Base-by-base conservation (phyloP, 257 asterid genomes). In the Solanum virginianum region DNA sequence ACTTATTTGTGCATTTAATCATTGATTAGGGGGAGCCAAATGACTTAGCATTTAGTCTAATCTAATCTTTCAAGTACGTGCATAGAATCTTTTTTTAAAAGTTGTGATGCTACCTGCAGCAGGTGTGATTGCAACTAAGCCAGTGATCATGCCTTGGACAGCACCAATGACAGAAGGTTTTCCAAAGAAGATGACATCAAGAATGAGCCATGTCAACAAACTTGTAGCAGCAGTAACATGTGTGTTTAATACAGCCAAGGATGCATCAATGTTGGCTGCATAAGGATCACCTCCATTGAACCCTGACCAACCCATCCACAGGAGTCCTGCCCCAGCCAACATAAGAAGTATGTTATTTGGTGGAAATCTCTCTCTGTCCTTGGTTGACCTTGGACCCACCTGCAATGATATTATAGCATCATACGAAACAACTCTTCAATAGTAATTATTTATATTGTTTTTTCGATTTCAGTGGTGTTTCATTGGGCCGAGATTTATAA, bases 241-340 rank as follows among this genome's bases (percentile, higher is more conserved):
- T 10, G 97, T 93, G 91, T 93, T 93, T 4, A 93, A 22, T 49
- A 91, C 92, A 10, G 97, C 97, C 88, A 93, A 86, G 6, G 95
- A 88, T 20, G 95, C 95, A 85, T 93, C 97, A 4, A 88, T 71
- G 17, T 41, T 90, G 20, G 93, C 95, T 6, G 90, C 93, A 49
- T 93, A 93, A 17, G 97, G 97, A 86, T 93, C 95, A 20, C 97
- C 97, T 1, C 97, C 97, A 22, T 93, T 93, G 90, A 93, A 93
- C 16, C 95, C 97, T 0, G 94, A 90, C 95, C 97, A 93, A 0
- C 95, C 97, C 97, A 93, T 93, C 97, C 97, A 93, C 0, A 93
- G 87, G 17, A 93, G 82, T n/a, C 97, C 95, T 10, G 92, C 94
- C n/a, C 97, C 97, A 4, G 94, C 95, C 81, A 93, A 77, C 94